phyloP scores from a whole-genome alignment of 352 stramenopile genomes.

The Phytophthora sp. region DNA sequence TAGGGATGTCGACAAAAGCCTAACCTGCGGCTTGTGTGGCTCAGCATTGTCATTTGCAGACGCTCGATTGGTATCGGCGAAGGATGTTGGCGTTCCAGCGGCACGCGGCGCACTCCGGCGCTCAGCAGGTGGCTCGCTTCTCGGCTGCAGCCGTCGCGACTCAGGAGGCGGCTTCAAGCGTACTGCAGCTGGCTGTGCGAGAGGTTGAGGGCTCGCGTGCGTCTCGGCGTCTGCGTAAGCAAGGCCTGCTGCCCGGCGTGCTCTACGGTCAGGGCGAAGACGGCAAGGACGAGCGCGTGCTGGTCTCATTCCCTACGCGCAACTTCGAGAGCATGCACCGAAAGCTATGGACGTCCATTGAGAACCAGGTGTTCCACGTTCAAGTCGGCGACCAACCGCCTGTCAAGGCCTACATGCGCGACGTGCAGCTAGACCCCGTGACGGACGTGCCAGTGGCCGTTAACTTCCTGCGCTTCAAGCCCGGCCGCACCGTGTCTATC shows the following conservation, averaged over 20 bases:
- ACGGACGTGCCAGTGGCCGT: conserved; percentile 81
- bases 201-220: conserved; percentile 75
- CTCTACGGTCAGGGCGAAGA: conserved; percentile 84
- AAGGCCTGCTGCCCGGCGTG: conserved; percentile 80
- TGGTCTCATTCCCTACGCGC: conserved; percentile 76
- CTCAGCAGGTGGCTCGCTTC: conserved; percentile 43
- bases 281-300: conserved; percentile 70
- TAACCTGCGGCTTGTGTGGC: conserved; percentile 33
- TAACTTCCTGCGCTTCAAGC: conserved; percentile 95
- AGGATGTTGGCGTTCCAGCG: conserved; percentile 63
- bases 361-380: conserved; percentile 90
- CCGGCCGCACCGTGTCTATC: conserved; percentile 90
- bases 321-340: conserved; percentile 84
- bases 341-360: conserved; percentile 86
- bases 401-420: conserved; percentile 88
- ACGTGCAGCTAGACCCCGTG: conserved; percentile 86
- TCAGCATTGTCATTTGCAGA: conserved; percentile 29
- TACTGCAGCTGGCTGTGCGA: conserved; percentile 71
- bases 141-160: conserved; percentile 55
- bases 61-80: conserved; percentile 6
- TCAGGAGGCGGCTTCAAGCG: conserved; percentile 24
- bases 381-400: conserved; percentile 64
- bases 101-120: conserved; percentile 46
- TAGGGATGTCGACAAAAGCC: neutral
- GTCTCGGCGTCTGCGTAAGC: conserved; percentile 80